phyloP scores from a whole-genome alignment of 306 rosid species.

The Cucumis melo region DNA sequence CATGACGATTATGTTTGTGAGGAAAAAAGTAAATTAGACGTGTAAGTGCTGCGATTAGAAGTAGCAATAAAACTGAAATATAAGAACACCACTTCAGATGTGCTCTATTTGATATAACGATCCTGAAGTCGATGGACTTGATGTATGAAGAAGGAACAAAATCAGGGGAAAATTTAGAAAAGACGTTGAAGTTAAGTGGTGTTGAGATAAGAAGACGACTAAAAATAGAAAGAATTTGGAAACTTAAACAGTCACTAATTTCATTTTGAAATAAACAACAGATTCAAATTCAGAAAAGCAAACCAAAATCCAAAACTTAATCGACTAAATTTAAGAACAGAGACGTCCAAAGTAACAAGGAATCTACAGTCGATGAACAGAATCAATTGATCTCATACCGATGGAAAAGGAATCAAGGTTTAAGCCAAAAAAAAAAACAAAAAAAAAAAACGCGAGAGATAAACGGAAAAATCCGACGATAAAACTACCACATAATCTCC shows the following conservation, averaged over 20 bases:
- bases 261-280: background rate
- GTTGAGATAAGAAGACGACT: constrained; percentile 37
- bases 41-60: constrained; percentile 23
- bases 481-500: background rate
- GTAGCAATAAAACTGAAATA: constrained; percentile 12
- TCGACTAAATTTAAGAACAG: background rate
- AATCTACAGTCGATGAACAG: background rate
- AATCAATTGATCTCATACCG: background rate
- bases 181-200: constrained; percentile 22
- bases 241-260: background rate
- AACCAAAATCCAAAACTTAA: background rate
- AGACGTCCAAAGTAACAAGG: background rate
- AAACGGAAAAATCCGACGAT: background rate
- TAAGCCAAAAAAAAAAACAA: too few relatives aligned
- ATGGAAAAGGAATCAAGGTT: background rate
- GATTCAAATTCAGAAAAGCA: background rate
- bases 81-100: constrained; percentile 29
- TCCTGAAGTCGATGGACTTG: constrained; percentile 38
- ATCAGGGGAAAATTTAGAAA: constrained; percentile 23
- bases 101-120: constrained; percentile 35
- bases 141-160: constrained; percentile 37
- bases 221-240: background rate
- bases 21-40: constrained; percentile 33
- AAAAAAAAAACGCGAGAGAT: background rate
- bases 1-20: constrained; percentile 23